Conservation (phyloP, 352 stramenopile genomes). For the Phytophthora palmivora region DNA sequence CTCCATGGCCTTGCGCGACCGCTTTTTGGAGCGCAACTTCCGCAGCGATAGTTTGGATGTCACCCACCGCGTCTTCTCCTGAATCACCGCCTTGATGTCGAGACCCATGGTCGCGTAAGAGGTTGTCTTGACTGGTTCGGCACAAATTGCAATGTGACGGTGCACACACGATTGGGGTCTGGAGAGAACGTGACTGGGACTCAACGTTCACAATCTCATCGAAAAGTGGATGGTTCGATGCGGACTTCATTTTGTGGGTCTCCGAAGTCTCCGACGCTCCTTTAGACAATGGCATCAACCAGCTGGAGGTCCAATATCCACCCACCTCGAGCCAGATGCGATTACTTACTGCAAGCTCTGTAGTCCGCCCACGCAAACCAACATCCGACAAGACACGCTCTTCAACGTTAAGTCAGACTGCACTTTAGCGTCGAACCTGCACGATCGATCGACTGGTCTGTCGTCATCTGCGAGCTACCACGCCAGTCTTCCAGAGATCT, state of each 20-base stretch:
- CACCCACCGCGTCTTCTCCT: conserved; percentile 41
- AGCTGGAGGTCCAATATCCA: conserved; percentile 30
- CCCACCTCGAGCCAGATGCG: conserved; percentile 17
- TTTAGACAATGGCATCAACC: conserved; percentile 8
- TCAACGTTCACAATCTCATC: conserved; percentile 12
- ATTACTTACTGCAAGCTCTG: conserved; percentile 18
- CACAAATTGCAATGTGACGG: conserved; percentile 29
- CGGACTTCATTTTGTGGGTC: conserved; percentile 15
- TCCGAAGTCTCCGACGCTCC: conserved; percentile 13
- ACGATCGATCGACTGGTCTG: conserved; percentile 3
- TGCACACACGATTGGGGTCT: conserved; percentile 16
- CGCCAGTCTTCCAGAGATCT: neutral
- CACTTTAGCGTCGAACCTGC: conserved; percentile 1
- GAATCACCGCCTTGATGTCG: conserved; percentile 29
- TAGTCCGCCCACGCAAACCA: neutral
- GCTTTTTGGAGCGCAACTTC: conserved; percentile 25
- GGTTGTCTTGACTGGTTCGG: conserved; percentile 13
- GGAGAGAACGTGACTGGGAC: neutral
- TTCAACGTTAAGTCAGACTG: conserved; percentile 23
- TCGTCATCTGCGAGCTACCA: conserved; percentile 19
- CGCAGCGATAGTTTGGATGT: conserved; percentile 37
- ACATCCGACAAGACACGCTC: conserved; percentile 6
- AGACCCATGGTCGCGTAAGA: conserved; percentile 22
- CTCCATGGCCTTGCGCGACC: conserved; percentile 32
- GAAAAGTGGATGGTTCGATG: conserved; percentile 23